Conservation (phyloP, 768 basidiomycete genomes). For the Leccinum aurantiacum region DNA sequence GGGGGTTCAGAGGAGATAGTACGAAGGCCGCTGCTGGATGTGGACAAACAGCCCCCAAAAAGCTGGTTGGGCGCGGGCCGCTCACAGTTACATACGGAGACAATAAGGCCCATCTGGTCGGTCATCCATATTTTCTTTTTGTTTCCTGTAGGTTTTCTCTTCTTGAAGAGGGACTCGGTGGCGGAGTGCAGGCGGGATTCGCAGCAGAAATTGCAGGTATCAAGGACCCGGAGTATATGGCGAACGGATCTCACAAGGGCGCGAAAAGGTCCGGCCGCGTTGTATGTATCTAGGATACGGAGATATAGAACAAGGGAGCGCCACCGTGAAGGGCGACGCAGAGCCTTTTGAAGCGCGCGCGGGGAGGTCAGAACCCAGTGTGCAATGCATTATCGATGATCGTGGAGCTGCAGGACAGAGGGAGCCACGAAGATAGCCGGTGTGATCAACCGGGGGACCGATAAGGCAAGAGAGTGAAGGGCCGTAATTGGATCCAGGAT, state of each 20-base stretch:
- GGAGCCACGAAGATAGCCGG: slow-evolving; percentile 15
- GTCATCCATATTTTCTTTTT: slow-evolving; percentile 11
- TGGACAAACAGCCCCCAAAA: slow-evolving; percentile 5
- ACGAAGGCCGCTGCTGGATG: slow-evolving; percentile 13
- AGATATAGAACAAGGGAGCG: slow-evolving; percentile 2
- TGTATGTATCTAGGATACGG: slow-evolving; percentile 14
- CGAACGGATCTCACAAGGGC: slow-evolving; percentile 18
- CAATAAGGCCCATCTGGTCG: slow-evolving; percentile 16
- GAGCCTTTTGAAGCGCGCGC: background rate
- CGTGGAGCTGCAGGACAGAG: background rate
- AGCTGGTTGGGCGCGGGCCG: slow-evolving; percentile 9
- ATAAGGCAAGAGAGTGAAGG: slow-evolving; percentile 11
- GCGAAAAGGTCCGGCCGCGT: slow-evolving; percentile 14
- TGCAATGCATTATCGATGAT: background rate
- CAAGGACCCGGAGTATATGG: background rate
- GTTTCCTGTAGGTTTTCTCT: background rate
- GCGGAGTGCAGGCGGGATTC: background rate
- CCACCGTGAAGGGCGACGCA: background rate
- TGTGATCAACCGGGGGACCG: slow-evolving; percentile 8
- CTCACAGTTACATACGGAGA: slow-evolving; percentile 10
- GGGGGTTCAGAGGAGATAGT: slow-evolving; percentile 20
- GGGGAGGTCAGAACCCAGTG: background rate
- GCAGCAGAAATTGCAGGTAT: background rate
- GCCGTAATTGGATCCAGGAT: slow-evolving; percentile 10
- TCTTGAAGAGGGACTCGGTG: background rate